Evolutionary conservation across 2,329 filamentous ascomycete species (phyloP), one percentile per base, ranked within the genome.

Genomic region (Stemphylium vesicarium): DNA sequence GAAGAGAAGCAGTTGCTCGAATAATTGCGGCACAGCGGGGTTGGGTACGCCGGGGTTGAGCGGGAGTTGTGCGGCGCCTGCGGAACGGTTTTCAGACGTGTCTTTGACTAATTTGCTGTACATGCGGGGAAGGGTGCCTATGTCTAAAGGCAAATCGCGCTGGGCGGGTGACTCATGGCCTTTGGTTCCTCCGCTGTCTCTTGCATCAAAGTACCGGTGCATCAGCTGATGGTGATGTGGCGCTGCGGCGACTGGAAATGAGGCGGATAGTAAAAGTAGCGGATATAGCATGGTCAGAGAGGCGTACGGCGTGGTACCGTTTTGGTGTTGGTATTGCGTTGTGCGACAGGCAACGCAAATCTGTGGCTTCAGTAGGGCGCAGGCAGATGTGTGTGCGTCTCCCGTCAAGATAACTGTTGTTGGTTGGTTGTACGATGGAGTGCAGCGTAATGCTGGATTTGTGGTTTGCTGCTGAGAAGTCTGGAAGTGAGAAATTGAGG

Each of bases 1-100:
- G 46, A 59, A 66, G 38, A 66, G 26, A 2, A 40, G 36, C 16
- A 66, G 62, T 20, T 66, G 64, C 2, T 45, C 33, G 40, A 15
- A 4, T 43, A 3, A 3, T 6, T 3, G 2, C 15, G 2, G 44
- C 49, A 3, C 26, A 3, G 43, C 33, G 0, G 62, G 63, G 38
- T 41, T 49, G 10, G 59, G 63, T 10, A 46, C 55, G 20, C 56
- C 41, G 29, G 53, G 53, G 40, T 49, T 50, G 20, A 59, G 38
- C 0, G 63, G 63, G 57, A 55, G 62, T 24, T 46, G 38, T 18
- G 60, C 52, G 18, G 42, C 38, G n/a, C 57, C 54, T 1, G 12
- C 9, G 38, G 36, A 44, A 48, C 57, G 57, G 3, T 33, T 50
- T 6, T 37, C 35, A 15, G 29, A 37, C 31, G 42, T 40, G 3